Evolutionary conservation across 2,329 filamentous ascomycete genomes (phyloP).

Genomic region (Colletotrichum sp.): DNA sequence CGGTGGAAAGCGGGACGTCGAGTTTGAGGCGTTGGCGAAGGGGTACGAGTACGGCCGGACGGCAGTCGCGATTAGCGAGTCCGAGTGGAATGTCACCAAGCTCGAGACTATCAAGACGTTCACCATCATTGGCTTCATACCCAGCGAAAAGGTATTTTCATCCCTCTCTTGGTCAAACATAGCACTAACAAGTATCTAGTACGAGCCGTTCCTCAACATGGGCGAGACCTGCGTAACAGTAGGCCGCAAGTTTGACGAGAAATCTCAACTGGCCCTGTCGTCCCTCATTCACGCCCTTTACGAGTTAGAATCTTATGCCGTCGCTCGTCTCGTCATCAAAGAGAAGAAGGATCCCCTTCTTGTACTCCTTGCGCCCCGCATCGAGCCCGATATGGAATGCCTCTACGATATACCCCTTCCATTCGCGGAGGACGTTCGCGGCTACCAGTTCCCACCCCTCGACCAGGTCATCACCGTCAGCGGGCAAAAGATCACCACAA

Average conservation of each 20-base stretch:
- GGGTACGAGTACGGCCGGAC: constrained; percentile 94
- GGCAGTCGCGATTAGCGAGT: constrained; percentile 85
- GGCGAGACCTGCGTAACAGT: constrained; percentile 81
- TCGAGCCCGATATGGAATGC: constrained; percentile 82
- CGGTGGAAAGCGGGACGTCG: constrained; percentile 82
- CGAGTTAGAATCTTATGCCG: constrained; percentile 83
- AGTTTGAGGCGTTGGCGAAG: constrained; percentile 84
- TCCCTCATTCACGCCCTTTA: constrained; percentile 87
- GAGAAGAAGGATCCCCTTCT: constrained; percentile 80
- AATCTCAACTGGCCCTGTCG: constrained; percentile 83
- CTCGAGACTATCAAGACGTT: constrained; percentile 78
- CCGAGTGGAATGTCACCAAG: constrained; percentile 87
- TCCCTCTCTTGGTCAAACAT: not conserved
- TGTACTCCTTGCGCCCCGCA: constrained; percentile 78
- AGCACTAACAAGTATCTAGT: constrained; percentile 51
- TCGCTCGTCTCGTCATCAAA: constrained; percentile 85
- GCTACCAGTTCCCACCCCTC: constrained; percentile 90
- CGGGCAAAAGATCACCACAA: constrained; percentile 72
- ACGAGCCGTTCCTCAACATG: constrained; percentile 85
- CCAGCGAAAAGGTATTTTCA: constrained; percentile 65
- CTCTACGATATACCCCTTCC: constrained; percentile 89
- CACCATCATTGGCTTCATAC: constrained; percentile 87
- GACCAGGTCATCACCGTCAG: constrained; percentile 88
- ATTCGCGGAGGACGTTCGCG: constrained; percentile 89
- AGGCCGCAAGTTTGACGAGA: constrained; percentile 78